Conservation (phyloP, 441 rosid species). For the Adansonia rubrostipa region DNA sequence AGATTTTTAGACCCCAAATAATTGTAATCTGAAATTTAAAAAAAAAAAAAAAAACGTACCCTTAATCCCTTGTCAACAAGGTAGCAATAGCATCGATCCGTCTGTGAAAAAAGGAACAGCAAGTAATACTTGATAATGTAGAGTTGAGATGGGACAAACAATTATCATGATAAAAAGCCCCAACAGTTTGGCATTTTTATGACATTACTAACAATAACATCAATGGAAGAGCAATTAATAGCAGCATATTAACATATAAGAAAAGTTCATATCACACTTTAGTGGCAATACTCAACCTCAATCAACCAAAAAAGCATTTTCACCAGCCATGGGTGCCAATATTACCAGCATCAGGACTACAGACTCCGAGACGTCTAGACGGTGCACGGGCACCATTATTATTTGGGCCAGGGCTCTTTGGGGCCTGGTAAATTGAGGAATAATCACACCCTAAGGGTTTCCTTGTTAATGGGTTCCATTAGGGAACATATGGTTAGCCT, state of each 20-base stretch:
- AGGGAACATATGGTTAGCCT: slow-evolving; percentile 45
- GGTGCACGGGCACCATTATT: slow-evolving; percentile 28
- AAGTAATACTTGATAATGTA: background rate
- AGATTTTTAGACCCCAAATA: too few species aligned
- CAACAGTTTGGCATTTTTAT: background rate
- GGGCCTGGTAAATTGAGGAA: slow-evolving; percentile 43
- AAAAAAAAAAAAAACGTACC: too few species aligned
- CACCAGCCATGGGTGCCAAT: slow-evolving; percentile 55
- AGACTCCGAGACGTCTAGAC: slow-evolving; percentile 32
- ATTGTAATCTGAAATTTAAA: too few species aligned
- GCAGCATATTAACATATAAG: background rate
- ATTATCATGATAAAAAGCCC: background rate
- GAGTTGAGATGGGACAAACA: background rate
- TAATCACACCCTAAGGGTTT: slow-evolving; percentile 63
- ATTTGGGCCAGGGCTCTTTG: slow-evolving; percentile 65
- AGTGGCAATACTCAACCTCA: background rate
- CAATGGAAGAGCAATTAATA: background rate
- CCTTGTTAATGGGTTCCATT: slow-evolving; percentile 79
- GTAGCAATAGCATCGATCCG: background rate
- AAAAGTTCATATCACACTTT: background rate
- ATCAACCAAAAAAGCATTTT: slow-evolving; percentile 42
- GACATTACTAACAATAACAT: slow-evolving; percentile 2
- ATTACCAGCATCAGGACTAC: slow-evolving; percentile 43
- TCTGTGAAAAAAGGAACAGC: background rate
- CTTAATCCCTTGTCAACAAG: background rate